A percentile compares a stretch with the other conserved stretches of the same genome.
phyloP scores from a whole-genome alignment of 1,284 basidiomycete genomes.

The Ceratobasidium sp. region DNA sequence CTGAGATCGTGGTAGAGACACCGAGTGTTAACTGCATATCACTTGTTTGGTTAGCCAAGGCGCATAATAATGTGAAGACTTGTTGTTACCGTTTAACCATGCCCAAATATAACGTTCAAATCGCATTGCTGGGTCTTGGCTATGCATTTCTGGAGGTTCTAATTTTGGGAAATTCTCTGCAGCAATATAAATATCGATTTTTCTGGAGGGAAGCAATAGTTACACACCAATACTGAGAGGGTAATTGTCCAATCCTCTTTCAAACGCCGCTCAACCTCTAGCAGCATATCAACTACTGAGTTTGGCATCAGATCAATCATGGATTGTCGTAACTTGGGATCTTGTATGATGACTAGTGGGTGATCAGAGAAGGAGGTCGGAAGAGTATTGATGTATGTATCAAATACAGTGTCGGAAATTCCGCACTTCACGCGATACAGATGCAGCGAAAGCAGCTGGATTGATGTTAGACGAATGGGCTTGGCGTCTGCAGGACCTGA shows the following conservation, averaged over 20 bases:
- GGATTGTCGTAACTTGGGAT: conserved; percentile 39
- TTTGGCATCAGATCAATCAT: conserved; percentile 57
- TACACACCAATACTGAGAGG: conserved; percentile 50
- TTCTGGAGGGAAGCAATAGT: too few relatives aligned
- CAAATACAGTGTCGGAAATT: conserved; percentile 64
- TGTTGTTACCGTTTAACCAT: conserved; percentile 76
- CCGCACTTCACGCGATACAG: conserved; percentile 54
- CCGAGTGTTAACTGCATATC: conserved; percentile 77
- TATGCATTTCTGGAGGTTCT: conserved; percentile 54
- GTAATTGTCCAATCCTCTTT: conserved; percentile 60
- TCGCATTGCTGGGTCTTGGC: not conserved
- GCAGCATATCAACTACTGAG: conserved; percentile 57
- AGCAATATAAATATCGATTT: not conserved
- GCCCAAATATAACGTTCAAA: conserved; percentile 72
- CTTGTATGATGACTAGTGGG: conserved; percentile 60
- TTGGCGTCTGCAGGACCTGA: conserved; percentile 34
- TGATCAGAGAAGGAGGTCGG: conserved; percentile 73
- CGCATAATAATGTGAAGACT: conserved; percentile 40
- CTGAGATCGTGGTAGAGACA: conserved; percentile 80
- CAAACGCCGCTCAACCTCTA: conserved; percentile 60
- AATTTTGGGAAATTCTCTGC: conserved; percentile 1
- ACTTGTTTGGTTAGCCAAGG: conserved; percentile 37
- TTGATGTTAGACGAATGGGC: conserved; percentile 57
- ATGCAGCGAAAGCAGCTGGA: conserved; percentile 66
- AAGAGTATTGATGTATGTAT: conserved; percentile 75